Conservation (phyloP, 257 asterid species). For the Forsythia viridissima region DNA sequence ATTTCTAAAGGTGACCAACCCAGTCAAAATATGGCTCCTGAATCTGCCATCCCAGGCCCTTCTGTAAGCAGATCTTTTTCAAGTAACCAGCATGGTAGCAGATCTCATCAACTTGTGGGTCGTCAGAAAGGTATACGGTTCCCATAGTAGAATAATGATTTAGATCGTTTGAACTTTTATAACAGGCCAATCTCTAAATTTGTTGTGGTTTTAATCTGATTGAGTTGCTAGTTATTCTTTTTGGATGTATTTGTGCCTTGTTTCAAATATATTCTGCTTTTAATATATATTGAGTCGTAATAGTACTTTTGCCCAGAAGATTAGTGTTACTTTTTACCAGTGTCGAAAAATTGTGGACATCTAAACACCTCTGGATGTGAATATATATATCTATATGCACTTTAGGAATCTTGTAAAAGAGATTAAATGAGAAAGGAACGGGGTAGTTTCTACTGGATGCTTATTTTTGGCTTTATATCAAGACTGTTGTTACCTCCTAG, state of each 20-base stretch:
- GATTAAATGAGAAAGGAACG: background rate
- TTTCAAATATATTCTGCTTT: background rate
- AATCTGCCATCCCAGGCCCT: conserved; percentile 42
- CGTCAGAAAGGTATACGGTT: conserved; percentile 73
- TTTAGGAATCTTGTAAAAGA: background rate
- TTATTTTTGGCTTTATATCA: background rate
- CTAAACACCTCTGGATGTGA: background rate
- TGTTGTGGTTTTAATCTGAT: background rate
- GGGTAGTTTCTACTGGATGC: background rate
- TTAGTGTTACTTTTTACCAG: background rate
- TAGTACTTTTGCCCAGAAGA: background rate
- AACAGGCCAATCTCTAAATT: background rate
- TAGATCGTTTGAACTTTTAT: background rate
- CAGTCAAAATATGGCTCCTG: conserved; percentile 47
- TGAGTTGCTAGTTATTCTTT: background rate
- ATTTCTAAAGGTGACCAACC: conserved; percentile 50
- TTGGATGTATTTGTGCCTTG: background rate
- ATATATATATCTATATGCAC: background rate
- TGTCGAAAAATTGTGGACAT: background rate
- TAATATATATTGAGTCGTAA: background rate
- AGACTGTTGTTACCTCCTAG: conserved; percentile 15
- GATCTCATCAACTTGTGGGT: conserved; percentile 64
- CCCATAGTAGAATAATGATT: conserved; percentile 14
- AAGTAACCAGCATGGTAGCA: conserved; percentile 52
- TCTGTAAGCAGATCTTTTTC: conserved; percentile 54